Percentiles rank a stretch among this genome's conserved stretches.
Evolutionary conservation across 805 yeast genomes (phyloP).

Genomic region (Wickerhamomyces chaumierensis): DNA sequence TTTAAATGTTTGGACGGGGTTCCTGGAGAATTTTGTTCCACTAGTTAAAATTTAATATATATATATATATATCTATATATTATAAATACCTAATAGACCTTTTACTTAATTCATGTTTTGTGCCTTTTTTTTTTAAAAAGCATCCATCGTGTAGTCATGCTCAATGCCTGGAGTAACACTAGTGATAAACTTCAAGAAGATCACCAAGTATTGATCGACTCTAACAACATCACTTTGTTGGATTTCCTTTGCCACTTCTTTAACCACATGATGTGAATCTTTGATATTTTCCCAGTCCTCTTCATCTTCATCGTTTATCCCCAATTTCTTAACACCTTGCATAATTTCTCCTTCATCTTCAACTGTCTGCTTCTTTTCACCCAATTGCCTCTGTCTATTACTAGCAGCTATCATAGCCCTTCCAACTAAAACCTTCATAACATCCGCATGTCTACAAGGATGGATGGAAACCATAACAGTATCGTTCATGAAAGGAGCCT

Average conservation of each 20-base stretch:
- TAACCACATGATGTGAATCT: conserved; percentile 20
- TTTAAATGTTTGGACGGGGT: no score
- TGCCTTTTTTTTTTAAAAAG: no score
- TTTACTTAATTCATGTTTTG: no score
- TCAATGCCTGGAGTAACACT: conserved; percentile 97
- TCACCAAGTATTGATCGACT: conserved; percentile 83
- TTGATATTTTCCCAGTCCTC: conserved; percentile 46
- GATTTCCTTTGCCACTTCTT: not conserved
- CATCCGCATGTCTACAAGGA: conserved; percentile 92
- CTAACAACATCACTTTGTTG: conserved; percentile 38
- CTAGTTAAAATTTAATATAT: no score
- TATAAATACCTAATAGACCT: no score
- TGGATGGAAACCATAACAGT: conserved; percentile 80
- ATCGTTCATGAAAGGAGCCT: conserved; percentile 71
- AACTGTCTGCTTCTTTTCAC: conserved; percentile 1
- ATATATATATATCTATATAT: no score
- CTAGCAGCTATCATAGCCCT: conserved; percentile 47
- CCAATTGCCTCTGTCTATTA: conserved; percentile 15
- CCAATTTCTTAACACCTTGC: conserved; percentile 35
- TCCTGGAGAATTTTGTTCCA: no score
- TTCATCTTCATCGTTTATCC: conserved; percentile 31
- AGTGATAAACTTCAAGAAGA: conserved; percentile 87
- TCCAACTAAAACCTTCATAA: conserved; percentile 80
- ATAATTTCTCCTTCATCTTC: conserved; percentile 18
- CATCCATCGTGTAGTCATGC: conserved; percentile 98